A percentile compares a stretch with the other conserved stretches of the same genome.
phyloP scores from a whole-genome alignment of 768 basidiomycete species.

The Suillus hirtellus region DNA sequence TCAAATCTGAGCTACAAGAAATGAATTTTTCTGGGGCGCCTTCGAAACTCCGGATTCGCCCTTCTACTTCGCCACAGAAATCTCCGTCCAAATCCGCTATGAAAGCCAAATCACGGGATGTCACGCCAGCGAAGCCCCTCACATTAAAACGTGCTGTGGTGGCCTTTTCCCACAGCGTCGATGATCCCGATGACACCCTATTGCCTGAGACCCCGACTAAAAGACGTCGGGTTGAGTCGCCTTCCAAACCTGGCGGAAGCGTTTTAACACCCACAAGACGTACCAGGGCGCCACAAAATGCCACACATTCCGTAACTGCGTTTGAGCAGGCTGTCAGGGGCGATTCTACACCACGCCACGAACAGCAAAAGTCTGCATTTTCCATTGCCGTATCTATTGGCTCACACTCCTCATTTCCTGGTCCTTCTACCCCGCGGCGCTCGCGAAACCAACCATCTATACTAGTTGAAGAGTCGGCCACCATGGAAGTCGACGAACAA shows the following conservation, averaged over 20 bases:
- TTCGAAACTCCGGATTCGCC: neutral
- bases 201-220: slow-evolving; percentile 47
- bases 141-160: slow-evolving; percentile 39
- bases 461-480: slow-evolving; percentile 9
- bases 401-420: slow-evolving; percentile 15
- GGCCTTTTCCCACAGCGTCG: slow-evolving; percentile 15
- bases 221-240: slow-evolving; percentile 34
- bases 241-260: slow-evolving; percentile 20
- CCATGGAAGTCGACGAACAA: slow-evolving; percentile 25
- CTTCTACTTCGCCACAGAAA: slow-evolving; percentile 18
- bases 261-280: slow-evolving; percentile 15
- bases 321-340: slow-evolving; percentile 19
- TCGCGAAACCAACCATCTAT: slow-evolving; percentile 18
- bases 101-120: slow-evolving; percentile 18
- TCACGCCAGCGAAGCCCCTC: slow-evolving; percentile 32
- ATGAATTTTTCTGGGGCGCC: neutral
- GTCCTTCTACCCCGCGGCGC: slow-evolving; percentile 29
- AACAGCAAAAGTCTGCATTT: slow-evolving; percentile 2
- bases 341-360: neutral
- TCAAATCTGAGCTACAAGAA: slow-evolving; percentile 18
- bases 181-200: slow-evolving; percentile 22
- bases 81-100: slow-evolving; percentile 22
- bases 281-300: neutral
- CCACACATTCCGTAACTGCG: slow-evolving; percentile 10
- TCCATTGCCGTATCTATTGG: slow-evolving; percentile 1